These are phyloP conservation scores for Vanderwaltozyma verrucispora DNA, from an alignment of 805 yeast genomes.

Conservation along the genomic window DNA sequence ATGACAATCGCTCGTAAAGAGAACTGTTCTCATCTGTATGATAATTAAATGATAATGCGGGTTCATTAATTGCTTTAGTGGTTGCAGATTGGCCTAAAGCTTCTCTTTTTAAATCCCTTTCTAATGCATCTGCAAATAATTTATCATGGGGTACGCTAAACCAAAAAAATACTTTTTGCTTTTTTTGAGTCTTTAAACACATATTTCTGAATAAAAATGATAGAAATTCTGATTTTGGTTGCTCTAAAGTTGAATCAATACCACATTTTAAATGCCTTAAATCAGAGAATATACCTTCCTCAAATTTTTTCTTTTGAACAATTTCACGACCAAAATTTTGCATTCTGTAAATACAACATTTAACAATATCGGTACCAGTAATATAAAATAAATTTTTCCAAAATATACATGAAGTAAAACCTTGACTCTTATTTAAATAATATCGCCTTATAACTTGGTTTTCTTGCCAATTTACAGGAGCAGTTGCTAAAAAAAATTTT, in stretches of 20 bases:
- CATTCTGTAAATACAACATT: constrained; percentile 81
- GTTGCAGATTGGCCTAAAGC: constrained; percentile 50
- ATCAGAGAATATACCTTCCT: constrained; percentile 92
- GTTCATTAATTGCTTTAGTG: constrained; percentile 62
- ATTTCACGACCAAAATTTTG: constrained; percentile 83
- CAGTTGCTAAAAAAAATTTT: constrained; percentile 80
- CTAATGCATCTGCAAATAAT: constrained; percentile 85
- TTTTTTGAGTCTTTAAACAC: constrained; percentile 88
- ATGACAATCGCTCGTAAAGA: constrained; percentile 42
- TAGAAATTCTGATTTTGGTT: constrained; percentile 75
- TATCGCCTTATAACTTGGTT: constrained; percentile 81
- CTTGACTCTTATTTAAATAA: constrained; percentile 78
- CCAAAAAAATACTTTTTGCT: constrained; percentile 96
- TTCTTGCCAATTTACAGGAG: constrained; percentile 90
- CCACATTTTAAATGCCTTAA: constrained; percentile 79
- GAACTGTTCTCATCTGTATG: constrained; percentile 37
- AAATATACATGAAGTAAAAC: constrained; percentile 82
- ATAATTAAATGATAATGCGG: constrained; percentile 66
- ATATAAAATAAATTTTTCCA: constrained; percentile 87
- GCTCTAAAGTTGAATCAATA: constrained; percentile 76
- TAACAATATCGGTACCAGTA: constrained; percentile 93
- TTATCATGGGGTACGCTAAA: constrained; percentile 91
- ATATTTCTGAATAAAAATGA: constrained; percentile 76
- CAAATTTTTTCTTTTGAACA: constrained; percentile 83
- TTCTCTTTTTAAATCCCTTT: constrained; percentile 82